These are phyloP conservation scores for Lactifluus volemus DNA, from an alignment of 768 basidiomycete species.

Conservation along the genomic window DNA sequence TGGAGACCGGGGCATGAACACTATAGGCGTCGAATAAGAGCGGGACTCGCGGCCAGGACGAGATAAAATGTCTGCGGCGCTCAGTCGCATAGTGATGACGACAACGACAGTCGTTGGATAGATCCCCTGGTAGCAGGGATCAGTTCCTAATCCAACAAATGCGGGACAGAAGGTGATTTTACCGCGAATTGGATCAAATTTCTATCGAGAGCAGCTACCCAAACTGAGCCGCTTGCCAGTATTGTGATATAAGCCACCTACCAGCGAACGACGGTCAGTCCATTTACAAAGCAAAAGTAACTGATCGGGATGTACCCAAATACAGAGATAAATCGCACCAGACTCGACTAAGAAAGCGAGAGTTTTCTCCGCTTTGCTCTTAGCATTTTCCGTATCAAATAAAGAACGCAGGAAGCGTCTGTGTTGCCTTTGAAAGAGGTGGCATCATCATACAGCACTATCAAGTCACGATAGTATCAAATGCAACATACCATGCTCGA, in stretches of 20 bases:
- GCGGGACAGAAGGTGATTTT: neutral
- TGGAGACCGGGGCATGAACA: neutral
- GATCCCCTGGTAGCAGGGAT: neutral
- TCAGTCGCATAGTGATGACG: slow-evolving; percentile 9
- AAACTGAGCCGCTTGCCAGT: neutral
- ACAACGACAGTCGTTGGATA: slow-evolving; percentile 6
- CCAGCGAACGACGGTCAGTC: neutral
- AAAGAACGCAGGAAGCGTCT: neutral
- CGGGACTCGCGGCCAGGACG: neutral
- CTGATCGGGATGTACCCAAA: neutral
- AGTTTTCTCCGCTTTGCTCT: neutral
- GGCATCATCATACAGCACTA: neutral
- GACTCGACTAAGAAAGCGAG: slow-evolving; percentile 8
- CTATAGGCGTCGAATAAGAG: neutral
- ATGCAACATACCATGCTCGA: neutral
- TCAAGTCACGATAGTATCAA: neutral
- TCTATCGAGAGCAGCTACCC: neutral
- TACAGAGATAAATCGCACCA: neutral
- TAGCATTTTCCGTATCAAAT: neutral
- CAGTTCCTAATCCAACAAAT: neutral
- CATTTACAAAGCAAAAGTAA: neutral
- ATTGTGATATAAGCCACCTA: neutral
- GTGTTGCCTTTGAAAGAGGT: neutral
- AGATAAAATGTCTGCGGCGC: slow-evolving; percentile 1
- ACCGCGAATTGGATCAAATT: slow-evolving; percentile 5